Conservation (phyloP, 495 filamentous ascomycete species). For the Stereocaulon alpinum region DNA sequence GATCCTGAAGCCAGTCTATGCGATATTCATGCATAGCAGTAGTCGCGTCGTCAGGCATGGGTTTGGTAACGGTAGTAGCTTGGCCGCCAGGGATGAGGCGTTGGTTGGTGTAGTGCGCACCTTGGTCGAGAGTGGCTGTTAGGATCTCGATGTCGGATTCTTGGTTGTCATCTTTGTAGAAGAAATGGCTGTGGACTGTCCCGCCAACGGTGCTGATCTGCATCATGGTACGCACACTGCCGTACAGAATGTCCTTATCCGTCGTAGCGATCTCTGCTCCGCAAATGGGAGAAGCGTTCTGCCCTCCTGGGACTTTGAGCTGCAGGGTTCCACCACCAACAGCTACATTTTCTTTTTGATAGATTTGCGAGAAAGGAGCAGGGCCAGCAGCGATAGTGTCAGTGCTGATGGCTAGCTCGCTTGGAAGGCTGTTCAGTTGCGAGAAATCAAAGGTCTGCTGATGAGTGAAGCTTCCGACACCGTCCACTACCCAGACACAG, state of each 20-base stretch:
- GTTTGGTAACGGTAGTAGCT: neutral
- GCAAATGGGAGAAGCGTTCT: conserved; percentile 12
- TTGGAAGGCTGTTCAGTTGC: conserved; percentile 1
- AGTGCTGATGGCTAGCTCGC: conserved; percentile 9
- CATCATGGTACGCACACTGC: conserved; percentile 18
- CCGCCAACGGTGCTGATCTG: conserved; percentile 18
- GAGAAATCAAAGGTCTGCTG: conserved; percentile 13
- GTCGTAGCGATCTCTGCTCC: conserved; percentile 15
- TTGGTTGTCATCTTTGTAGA: conserved; percentile 19
- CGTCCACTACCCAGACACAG: conserved; percentile 11
- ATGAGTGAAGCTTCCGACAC: conserved; percentile 13
- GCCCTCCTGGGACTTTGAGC: conserved; percentile 20
- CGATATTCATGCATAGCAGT: conserved; percentile 21
- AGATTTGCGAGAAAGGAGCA: conserved; percentile 11
- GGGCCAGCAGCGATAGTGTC: conserved; percentile 2
- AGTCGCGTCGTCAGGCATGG: conserved; percentile 11
- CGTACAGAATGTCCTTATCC: conserved; percentile 16
- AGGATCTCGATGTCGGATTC: conserved; percentile 21
- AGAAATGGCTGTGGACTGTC: conserved; percentile 12
- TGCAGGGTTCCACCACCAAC: conserved; percentile 12
- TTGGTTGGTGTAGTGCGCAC: conserved; percentile 22
- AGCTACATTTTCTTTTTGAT: conserved; percentile 9
- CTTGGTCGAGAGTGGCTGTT: conserved; percentile 9
- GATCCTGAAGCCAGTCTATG: conserved; percentile 18
- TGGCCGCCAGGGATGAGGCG: neutral